Evolutionary conservation across 768 basidiomycete species (phyloP).

Genomic region (Podaxis carcinomalis): DNA sequence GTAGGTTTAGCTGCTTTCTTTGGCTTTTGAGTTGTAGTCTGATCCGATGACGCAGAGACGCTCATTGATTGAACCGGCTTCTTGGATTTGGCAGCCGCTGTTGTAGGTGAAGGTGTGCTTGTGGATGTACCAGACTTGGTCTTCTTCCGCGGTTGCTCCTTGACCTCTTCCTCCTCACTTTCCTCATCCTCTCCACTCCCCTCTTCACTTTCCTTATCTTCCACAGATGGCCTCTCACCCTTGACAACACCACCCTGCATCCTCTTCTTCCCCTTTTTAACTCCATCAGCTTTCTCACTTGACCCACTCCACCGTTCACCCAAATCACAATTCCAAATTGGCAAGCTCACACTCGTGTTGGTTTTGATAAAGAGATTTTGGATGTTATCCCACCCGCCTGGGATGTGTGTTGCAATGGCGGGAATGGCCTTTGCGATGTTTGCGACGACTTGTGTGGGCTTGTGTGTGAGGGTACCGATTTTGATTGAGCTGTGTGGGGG

Average conservation of each 20-base stretch:
- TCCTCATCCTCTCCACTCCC: constrained; percentile 13
- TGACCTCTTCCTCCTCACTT: constrained; percentile 23
- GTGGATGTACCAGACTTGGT: constrained; percentile 41
- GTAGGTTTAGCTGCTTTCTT: constrained; percentile 18
- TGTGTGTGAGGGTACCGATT: constrained; percentile 71
- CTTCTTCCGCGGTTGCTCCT: constrained; percentile 34
- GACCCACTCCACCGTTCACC: constrained; percentile 63
- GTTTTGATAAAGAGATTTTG: constrained; percentile 91
- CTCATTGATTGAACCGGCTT: constrained; percentile 14
- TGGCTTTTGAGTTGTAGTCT: constrained; percentile 12
- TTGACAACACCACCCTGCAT: neutral
- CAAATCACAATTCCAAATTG: constrained; percentile 85
- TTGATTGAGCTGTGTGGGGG: constrained; percentile 67
- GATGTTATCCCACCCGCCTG: constrained; percentile 86
- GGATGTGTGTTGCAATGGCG: constrained; percentile 61
- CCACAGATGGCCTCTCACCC: neutral
- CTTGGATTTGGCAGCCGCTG: constrained; percentile 17
- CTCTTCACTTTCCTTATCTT: constrained; percentile 15
- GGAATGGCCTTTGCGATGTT: constrained; percentile 83
- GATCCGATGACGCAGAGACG: too few relatives aligned
- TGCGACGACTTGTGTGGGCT: constrained; percentile 64
- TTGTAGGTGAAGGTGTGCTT: constrained; percentile 14
- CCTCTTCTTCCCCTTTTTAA: constrained; percentile 23
- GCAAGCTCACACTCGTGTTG: constrained; percentile 75
- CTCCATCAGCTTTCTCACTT: constrained; percentile 18